Evolutionary conservation across 208 protist species (phyloP).

Genomic region (Trypanosoma boissoni): DNA sequence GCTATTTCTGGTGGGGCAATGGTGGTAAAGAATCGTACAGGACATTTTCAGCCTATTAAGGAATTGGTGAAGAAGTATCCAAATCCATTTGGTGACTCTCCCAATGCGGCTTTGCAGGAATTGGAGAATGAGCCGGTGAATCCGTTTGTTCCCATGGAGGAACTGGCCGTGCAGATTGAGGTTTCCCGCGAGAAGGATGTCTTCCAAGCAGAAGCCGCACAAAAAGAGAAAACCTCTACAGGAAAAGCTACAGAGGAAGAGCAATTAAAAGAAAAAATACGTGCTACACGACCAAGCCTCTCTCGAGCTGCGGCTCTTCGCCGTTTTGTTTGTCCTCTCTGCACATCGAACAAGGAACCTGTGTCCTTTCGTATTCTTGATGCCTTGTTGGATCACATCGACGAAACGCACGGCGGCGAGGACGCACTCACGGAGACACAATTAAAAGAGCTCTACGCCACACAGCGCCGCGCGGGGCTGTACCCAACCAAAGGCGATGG

Average conservation of each 20-base stretch:
- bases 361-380: conserved; percentile 58
- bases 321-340: conserved; percentile 25
- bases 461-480: conserved; percentile 12
- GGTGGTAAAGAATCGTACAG: neutral
- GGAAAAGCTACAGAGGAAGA: neutral
- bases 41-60: conserved; percentile 31
- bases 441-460: conserved; percentile 33
- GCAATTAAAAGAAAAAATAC: conserved; percentile 17
- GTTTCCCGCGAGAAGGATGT: conserved; percentile 9
- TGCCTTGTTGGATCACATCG: conserved; percentile 63
- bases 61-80: conserved; percentile 74
- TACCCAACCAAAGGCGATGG: conserved; percentile 2
- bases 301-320: conserved; percentile 13
- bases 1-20: conserved; percentile 7
- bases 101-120: conserved; percentile 55
- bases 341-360: conserved; percentile 1
- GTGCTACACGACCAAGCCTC: conserved; percentile 21
- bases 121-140: conserved; percentile 75
- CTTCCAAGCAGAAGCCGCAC: neutral
- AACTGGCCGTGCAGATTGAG: conserved; percentile 17
- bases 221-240: neutral
- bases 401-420: conserved; percentile 25
- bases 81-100: conserved; percentile 79
- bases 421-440: conserved; percentile 33
- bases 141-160: conserved; percentile 64